Conservation (phyloP, 2,329 filamentous ascomycete species). For the Monosporascus sp. region DNA sequence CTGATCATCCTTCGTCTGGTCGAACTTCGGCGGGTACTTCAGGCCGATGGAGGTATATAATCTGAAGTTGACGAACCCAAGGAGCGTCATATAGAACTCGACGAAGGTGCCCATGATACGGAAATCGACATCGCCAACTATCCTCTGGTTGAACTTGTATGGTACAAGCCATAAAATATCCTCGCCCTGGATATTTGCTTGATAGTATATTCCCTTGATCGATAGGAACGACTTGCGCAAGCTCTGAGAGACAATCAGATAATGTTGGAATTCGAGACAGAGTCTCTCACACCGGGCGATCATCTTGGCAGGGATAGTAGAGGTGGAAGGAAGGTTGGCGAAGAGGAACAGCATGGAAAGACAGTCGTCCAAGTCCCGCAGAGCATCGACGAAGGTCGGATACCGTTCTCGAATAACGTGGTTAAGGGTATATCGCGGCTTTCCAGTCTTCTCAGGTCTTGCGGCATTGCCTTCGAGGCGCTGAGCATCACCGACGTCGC, state of each 20-base stretch:
- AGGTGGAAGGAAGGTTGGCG: conserved; percentile 87
- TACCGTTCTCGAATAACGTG: conserved; percentile 98
- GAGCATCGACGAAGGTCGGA: conserved; percentile 89
- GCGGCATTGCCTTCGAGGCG: conserved; percentile 82
- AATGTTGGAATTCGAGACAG: conserved; percentile 95
- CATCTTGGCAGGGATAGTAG: conserved; percentile 87
- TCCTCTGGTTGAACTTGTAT: conserved; percentile 94
- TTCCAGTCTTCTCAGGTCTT: conserved; percentile 83
- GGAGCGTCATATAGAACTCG: conserved; percentile 95
- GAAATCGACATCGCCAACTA: conserved; percentile 93
- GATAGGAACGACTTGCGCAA: conserved; percentile 94
- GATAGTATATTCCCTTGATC: conserved; percentile 99
- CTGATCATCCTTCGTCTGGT: conserved; percentile 77
- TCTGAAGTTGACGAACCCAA: conserved; percentile 94
- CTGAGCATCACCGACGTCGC: conserved; percentile 83
- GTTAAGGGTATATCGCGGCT: conserved; percentile 84
- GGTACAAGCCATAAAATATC: conserved; percentile 96
- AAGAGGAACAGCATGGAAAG: conserved; percentile 97
- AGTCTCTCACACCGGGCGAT: conserved; percentile 91
- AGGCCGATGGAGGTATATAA: conserved; percentile 87
- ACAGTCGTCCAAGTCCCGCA: conserved; percentile 93
- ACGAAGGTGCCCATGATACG: conserved; percentile 99
- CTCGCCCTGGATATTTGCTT: conserved; percentile 94
- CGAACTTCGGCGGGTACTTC: conserved; percentile 94
- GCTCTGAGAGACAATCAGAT: conserved; percentile 86